These are phyloP conservation scores for Medicago arabica DNA, from an alignment of 306 rosid genomes.

Conservation along the genomic window DNA sequence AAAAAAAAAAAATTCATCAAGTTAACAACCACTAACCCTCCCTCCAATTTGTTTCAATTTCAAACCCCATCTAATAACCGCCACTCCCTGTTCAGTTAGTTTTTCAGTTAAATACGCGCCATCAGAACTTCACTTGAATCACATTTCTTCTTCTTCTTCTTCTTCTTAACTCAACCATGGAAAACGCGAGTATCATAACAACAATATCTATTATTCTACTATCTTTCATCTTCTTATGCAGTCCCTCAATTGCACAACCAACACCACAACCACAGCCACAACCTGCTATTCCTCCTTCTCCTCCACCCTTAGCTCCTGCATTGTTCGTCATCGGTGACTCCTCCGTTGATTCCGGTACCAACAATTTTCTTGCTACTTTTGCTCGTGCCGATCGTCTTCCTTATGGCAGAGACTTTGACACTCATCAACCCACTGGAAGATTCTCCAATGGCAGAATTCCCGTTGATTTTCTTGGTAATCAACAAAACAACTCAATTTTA, in stretches of 20 bases:
- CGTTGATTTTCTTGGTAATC: constrained; percentile 78
- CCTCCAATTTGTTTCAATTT: too few species aligned
- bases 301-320: constrained; percentile 61
- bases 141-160: too few species aligned
- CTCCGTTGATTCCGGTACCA: constrained; percentile 84
- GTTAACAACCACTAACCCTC: too few species aligned
- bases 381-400: constrained; percentile 87
- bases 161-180: not conserved
- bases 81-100: too few species aligned
- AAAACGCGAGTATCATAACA: constrained; percentile 33
- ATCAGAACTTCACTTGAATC: too few species aligned
- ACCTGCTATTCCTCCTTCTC: not conserved
- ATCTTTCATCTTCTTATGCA: constrained; percentile 22
- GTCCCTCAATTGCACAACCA: constrained; percentile 38
- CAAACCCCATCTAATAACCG: too few species aligned
- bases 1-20: too few species aligned
- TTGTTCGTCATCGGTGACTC: constrained; percentile 89
- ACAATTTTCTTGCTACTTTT: constrained; percentile 76
- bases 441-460: constrained; percentile 88
- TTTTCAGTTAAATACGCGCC: too few species aligned
- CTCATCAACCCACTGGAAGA: constrained; percentile 79
- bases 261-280: constrained; percentile 16
- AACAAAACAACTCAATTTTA: not conserved
- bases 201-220: constrained; percentile 21
- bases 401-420: constrained; percentile 84